Evolutionary conservation across 192 early-diverging fungal genomes (phyloP), one percentile per base, ranked within the genome.

Genomic region (Podila epigama): DNA sequence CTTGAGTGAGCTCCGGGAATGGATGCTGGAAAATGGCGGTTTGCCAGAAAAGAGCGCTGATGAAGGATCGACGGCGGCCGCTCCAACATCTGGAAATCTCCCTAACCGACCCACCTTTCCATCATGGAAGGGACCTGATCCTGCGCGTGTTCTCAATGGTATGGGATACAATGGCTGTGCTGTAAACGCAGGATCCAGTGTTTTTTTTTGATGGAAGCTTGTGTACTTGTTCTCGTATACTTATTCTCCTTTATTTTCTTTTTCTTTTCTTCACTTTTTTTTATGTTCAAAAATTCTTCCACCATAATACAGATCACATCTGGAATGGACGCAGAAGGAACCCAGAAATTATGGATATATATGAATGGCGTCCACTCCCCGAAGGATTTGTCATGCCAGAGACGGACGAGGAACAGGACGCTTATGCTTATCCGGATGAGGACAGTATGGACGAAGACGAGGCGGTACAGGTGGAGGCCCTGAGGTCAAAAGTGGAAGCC

Each of bases 111-210:
- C 73, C 2, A 25, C 25, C 55, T 48, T 77, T 29, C 83, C 83
- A 22, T 50, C 68, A 41, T 87, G 85, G 85, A 77, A 70, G 15
- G 75, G 73, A 40, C 78, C 79, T 1, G 83, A 87, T 72, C 85
- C 85, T 8, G 79, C 83, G 12, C 68, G 68, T 35, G 60, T 82
- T 20, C 31, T 87, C 15, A 55, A 71, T 66, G 83, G 85, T 87
- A 79, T 55, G 60, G 20, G n/a, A n/a, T n/a, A n/a, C n/a, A n/a
- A n/a, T n/a, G n/a, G n/a, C n/a, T n/a, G n/a, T n/a, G n/a, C n/a
- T 27, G 22, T 54, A 20, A 5, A 28, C 29, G 15, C 36, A 25
- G 33, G 3, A 31, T 4, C 32, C 31, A 29, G 11, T 13, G 55
- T 2, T 57, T 13, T 8, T 3, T 20, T 4, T 35, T 57, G 16